Base-by-base conservation (phyloP, 805 yeast genomes). In the Zygotorulaspora chibaensis region DNA sequence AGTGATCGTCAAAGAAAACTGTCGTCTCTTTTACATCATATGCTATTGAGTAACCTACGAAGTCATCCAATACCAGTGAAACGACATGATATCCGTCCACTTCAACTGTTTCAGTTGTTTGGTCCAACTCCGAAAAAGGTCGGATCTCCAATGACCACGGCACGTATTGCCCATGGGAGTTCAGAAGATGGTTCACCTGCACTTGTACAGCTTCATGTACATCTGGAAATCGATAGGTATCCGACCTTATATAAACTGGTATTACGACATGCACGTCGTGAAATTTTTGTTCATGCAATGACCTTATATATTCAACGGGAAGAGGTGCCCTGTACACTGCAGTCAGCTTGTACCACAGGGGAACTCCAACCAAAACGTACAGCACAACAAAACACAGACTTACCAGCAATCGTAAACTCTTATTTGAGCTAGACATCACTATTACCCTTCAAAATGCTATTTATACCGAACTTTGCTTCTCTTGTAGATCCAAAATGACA, bases 191-290 rank as follows among this genome's bases (percentile, higher is more conserved):
- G 47, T 74, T 69, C 1, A 77, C 56, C 53, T 79, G 77, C 10
- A 70, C 55, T 47, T 76, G 75, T 1, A 75, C 58, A 1, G 84
- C 88, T 35, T 71, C 71, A 1, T 74, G 76, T 15, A 88, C 57
- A 60, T 88, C 96, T 0, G 91, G 90, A 53, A 82, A 81, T 13
- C 66, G 62, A 51, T 80, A 72, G 1, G 76, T 77, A 9, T 72
- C 71, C 1, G 59, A 58, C n/a, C 64, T 62, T 17, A 72, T 53
- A 39, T 65, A 70, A 3, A 77, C 67, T 0, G 79, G 79, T 5
- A 77, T 67, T 2, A 56, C 64, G 35, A 79, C 43, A 18, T 62
- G 62, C 2, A 78, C 49, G 54, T 77, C 82, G 17, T 63, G 53
- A 36, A 72, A 62, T 10, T 72, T 74, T 40, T 70, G 56, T 8